These are phyloP conservation scores for Chalara sp. DNA, from an alignment of 2,329 filamentous ascomycete species.

Conservation along the genomic window DNA sequence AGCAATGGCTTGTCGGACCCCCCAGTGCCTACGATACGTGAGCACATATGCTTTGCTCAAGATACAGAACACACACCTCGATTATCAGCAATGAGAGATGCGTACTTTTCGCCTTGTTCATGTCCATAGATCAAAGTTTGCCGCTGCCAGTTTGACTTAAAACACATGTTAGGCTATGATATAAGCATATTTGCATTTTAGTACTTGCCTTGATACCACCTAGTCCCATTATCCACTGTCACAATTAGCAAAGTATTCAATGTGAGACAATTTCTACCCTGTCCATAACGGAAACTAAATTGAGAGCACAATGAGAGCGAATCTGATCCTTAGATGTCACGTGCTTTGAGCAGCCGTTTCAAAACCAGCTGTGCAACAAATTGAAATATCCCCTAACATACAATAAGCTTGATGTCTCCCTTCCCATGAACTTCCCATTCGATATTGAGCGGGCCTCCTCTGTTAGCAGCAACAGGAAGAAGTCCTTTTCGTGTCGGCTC, in stretches of 20 bases:
- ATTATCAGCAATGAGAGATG: conserved; percentile 74
- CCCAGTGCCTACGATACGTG: conserved; percentile 50
- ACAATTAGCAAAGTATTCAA: not conserved
- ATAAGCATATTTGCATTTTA: not conserved
- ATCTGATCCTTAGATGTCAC: conserved; percentile 11
- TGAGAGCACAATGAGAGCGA: too few relatives aligned
- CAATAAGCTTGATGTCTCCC: conserved; percentile 65
- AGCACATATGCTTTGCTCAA: not conserved
- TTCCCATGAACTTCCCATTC: conserved; percentile 75
- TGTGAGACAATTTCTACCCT: too few relatives aligned
- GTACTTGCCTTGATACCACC: conserved; percentile 47
- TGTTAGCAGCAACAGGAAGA: conserved; percentile 56
- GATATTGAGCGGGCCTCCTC: conserved; percentile 71
- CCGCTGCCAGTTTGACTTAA: conserved; percentile 65
- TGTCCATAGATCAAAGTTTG: conserved; percentile 81
- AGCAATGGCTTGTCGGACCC: conserved; percentile 68
- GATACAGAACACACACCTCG: conserved; percentile 38
- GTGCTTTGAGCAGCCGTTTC: conserved; percentile 1
- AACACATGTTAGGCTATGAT: conserved; percentile 11
- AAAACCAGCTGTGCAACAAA: not conserved
- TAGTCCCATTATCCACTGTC: conserved; percentile 76
- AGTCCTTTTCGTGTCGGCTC: conserved; percentile 54
- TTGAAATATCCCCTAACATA: conserved; percentile 28
- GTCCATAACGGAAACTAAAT: too few relatives aligned
- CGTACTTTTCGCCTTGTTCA: conserved; percentile 57